A percentile compares a stretch with the other conserved stretches of the same genome.
These are phyloP conservation scores for Diplocarpon rosae DNA, from an alignment of 2,329 filamentous ascomycete species.

Conservation along the genomic window DNA sequence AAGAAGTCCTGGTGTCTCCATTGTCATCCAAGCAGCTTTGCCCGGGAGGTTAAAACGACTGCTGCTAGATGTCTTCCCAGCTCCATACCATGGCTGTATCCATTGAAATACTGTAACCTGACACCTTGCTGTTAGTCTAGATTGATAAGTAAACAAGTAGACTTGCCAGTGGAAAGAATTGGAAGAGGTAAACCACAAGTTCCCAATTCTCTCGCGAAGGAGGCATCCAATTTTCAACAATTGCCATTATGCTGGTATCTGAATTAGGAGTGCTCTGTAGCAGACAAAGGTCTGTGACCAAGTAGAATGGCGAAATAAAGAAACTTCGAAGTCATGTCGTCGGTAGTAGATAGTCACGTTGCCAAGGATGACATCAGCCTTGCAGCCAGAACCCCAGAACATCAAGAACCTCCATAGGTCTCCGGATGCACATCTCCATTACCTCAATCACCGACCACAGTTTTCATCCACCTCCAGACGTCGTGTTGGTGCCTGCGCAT, in stretches of 20 bases:
- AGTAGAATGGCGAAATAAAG: neutral
- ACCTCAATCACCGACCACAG: too few relatives aligned
- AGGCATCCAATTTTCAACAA: conserved; percentile 33
- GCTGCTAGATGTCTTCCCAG: conserved; percentile 77
- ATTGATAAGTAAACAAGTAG: neutral
- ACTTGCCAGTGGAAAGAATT: conserved; percentile 36
- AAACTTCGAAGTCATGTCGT: neutral
- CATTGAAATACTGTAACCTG: conserved; percentile 68
- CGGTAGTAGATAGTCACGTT: too few relatives aligned
- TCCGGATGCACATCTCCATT: neutral
- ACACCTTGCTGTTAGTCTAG: neutral
- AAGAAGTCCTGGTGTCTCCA: conserved; percentile 73
- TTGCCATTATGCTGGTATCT: conserved; percentile 16
- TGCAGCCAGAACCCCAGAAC: neutral
- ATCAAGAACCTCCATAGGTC: too few relatives aligned
- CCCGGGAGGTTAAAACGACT: conserved; percentile 80
- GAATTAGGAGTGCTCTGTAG: neutral
- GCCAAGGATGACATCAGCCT: conserved; percentile 4
- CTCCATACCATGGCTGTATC: conserved; percentile 66
- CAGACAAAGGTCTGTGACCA: neutral
- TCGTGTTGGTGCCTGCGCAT: neutral
- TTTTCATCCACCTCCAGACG: neutral
- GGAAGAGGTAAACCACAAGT: conserved; percentile 39
- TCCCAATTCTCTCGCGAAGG: conserved; percentile 49
- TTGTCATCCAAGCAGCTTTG: conserved; percentile 74